A percentile compares a stretch with the other conserved stretches of the same genome.
Conservation (phyloP, 2,329 filamentous ascomycete genomes). For the Sporothrix schenckii region DNA sequence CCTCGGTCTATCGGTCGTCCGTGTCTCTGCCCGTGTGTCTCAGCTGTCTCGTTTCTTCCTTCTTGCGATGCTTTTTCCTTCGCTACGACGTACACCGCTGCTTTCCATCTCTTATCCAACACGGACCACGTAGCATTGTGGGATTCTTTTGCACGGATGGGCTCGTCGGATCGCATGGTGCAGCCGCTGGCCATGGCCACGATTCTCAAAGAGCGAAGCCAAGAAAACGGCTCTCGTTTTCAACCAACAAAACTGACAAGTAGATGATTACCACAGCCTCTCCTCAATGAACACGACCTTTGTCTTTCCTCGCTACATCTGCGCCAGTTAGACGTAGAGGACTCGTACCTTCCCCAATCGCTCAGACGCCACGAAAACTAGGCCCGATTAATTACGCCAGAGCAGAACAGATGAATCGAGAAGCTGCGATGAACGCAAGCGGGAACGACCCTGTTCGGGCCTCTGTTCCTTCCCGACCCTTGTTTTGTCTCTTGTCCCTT, state of each 20-base stretch:
- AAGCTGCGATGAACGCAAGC: background rate
- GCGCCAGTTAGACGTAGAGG: no score
- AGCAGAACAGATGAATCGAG: background rate
- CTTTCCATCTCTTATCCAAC: background rate
- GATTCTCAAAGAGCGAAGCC: no score
- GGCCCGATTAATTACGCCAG: background rate
- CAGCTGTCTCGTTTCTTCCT: background rate
- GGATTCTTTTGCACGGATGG: no score
- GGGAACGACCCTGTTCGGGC: background rate
- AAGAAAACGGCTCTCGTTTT: no score
- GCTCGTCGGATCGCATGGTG: no score
- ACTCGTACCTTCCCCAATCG: background rate
- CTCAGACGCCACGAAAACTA: background rate
- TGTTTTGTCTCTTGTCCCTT: background rate
- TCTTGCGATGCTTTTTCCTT: background rate
- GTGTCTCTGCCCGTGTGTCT: background rate
- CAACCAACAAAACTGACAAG: no score
- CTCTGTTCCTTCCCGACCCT: background rate
- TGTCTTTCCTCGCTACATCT: background rate
- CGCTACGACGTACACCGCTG: constrained; percentile 5
- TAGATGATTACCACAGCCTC: constrained; percentile 23
- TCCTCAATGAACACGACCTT: background rate
- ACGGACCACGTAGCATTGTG: no score
- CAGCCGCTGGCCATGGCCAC: no score
- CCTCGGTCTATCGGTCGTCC: background rate